Base-by-base conservation (phyloP, 345 rosid species). In the Salix suchowensis region DNA sequence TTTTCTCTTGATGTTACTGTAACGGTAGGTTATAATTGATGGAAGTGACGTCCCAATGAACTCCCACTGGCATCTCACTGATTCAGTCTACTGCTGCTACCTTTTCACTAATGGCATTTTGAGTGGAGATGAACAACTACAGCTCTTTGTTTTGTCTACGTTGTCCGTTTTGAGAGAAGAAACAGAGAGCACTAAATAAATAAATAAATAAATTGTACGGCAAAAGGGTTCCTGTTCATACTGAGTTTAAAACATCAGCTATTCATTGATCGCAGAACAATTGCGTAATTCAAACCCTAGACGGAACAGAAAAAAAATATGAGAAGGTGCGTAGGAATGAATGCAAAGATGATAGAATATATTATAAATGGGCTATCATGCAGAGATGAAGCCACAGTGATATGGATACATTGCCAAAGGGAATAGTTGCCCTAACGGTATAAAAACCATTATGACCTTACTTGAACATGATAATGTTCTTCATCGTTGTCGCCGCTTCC, bases 371-470 rank as follows among this genome's bases (percentile, higher is more conserved):
- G 23, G 32, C 16, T 26, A 1, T 16, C 11, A 37, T 34, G 6
- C 37, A 34, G 37, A 37, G 60, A 21, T 15, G 19, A 23, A 36
- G n/a, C 19, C 54, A 34, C 10, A 21, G 2, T 66, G 44, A 66
- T 67, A 67, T 2, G 54, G 54, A 23, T 55, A 21, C 48, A 19
- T 68, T 76, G 88, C 88, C 86, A 81, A 86, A 86, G 88, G 79
- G 73, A 50, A 62, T 39, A 80, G 85, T 86, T 83, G 88, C 88
- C 88, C 88, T 81, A 64, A 72, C 61, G 80, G 72, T 76, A 46
- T 30, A 30, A 67, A 11, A 69, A 81, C 79, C 80, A 80, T 72
- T 80, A 78, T 44, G 82, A 80, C 77, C 39, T 73, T 66, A 72
- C 69, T 74, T 44, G 34, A 48, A 23, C 16, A n/a, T n/a, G 52